phyloP scores from a whole-genome alignment of 805 yeast species.

The Ogataea paraovalis region DNA sequence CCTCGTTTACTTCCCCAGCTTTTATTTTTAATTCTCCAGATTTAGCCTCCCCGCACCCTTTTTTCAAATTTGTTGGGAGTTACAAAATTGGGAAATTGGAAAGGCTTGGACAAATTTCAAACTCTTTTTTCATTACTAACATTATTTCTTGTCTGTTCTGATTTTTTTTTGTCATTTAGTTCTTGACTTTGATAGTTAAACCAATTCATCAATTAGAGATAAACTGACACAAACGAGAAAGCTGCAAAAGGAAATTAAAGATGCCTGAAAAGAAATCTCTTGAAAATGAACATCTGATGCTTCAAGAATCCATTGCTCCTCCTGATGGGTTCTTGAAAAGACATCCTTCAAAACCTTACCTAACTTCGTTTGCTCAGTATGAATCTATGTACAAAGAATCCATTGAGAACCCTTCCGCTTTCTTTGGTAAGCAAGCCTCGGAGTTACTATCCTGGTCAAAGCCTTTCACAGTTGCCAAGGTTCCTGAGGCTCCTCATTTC shows the following conservation, averaged over 20 bases:
- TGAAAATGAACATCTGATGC: conserved; percentile 33
- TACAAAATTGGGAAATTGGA: background rate
- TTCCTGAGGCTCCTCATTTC: conserved; percentile 37
- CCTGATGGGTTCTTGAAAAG: conserved; percentile 35
- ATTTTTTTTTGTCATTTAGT: background rate
- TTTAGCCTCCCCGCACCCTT: background rate
- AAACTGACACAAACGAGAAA: too few relatives aligned
- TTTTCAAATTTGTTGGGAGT: background rate
- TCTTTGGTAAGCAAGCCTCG: conserved; percentile 52
- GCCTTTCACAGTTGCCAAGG: conserved; percentile 45
- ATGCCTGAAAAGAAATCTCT: conserved; percentile 22
- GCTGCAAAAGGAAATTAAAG: background rate
- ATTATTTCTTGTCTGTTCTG: background rate
- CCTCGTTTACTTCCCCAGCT: background rate
- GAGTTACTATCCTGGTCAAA: conserved; percentile 49
- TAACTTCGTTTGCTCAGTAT: conserved; percentile 48
- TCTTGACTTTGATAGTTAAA: background rate
- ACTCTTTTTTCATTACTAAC: background rate
- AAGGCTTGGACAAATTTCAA: background rate
- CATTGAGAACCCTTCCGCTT: conserved; percentile 48
- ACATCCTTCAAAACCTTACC: conserved; percentile 44
- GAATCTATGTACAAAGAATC: conserved; percentile 48
- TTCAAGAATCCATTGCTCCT: conserved; percentile 26
- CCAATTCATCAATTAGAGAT: background rate
- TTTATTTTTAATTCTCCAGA: background rate